Evolutionary conservation across 2,329 filamentous ascomycete genomes (phyloP), one percentile per base, ranked within the genome.

Genomic region (Dactylellina drechsleri): DNA sequence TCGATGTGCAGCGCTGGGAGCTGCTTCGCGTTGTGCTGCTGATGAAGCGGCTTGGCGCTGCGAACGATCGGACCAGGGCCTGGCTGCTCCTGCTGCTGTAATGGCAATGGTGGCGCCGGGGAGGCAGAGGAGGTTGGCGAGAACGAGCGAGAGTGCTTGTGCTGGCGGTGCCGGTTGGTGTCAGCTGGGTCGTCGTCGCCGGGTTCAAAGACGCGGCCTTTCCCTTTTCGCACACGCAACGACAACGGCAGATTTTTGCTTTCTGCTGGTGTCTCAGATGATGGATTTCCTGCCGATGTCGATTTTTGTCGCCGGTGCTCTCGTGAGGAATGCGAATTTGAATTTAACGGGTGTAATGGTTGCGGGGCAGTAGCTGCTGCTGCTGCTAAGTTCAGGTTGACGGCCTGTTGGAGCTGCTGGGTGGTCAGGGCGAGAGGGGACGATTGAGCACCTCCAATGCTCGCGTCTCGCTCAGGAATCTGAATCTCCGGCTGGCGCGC

Each of bases 381-480:
- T 23, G 23, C 23, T 23, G 23, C 23, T 23, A 23, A 7, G 31
- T 36, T 36, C 31, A 36, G 31, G 31, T 36, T 36, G 31, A 36
- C 10, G 10, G 31, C 31, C 13, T 47, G 43, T 12, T 47, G 43
- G 43, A 47, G 43, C 54, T 40, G 57, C 52, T 52, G 53, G 26
- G 58, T 45, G n/a, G 54, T 53, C 6, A 58, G 49, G 31, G 57
- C 50, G 16, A 41, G 58, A 10, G 58, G 49, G 8, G 45, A 49
- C 40, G 45, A 54, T 10, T 28, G 23, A 20, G 28, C 6, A 23
- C 70, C 61, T 40, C 64, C 71, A 60, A 75, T 68, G 71, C 71
- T 75, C 64, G 71, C 71, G 58, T 75, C 71, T 52, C 71, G 57
- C 52, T 59, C 57, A 47, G 71, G 71, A 64, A 75, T 75, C 43